These are phyloP conservation scores for Stereum hirsutum DNA, from an alignment of 1,284 basidiomycete genomes.

Conservation along the genomic window DNA sequence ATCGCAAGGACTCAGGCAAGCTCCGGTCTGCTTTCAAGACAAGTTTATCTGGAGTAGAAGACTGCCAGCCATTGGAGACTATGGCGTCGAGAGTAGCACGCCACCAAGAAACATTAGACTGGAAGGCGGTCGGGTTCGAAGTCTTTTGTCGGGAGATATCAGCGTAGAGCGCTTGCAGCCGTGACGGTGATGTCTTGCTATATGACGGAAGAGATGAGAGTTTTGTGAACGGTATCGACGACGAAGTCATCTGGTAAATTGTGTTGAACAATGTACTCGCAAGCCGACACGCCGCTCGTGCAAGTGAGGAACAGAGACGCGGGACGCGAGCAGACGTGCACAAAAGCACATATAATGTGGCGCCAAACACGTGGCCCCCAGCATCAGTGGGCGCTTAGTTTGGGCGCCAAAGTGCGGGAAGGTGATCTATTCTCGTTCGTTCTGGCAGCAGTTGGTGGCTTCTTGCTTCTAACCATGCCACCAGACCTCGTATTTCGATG, in stretches of 20 bases:
- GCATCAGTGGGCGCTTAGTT: no score
- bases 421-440: no score
- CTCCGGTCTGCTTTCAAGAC: slow-evolving; percentile 54
- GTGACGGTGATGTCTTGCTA: slow-evolving; percentile 39
- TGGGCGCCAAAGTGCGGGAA: no score
- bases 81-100: slow-evolving; percentile 55
- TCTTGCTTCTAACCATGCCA: no score
- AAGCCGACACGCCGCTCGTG: no score
- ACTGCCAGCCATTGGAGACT: slow-evolving; percentile 50
- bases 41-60: slow-evolving; percentile 39
- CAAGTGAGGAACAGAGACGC: no score
- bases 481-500: no score
- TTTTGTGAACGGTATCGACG: not conserved
- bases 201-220: slow-evolving; percentile 38
- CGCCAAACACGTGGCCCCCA: no score
- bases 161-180: slow-evolving; percentile 81
- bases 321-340: no score
- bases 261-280: no score
- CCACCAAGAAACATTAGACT: slow-evolving; percentile 87
- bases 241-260: not conserved
- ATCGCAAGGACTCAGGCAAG: slow-evolving; percentile 53
- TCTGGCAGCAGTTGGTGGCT: no score
- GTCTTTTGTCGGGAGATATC: slow-evolving; percentile 79
- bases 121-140: slow-evolving; percentile 79
- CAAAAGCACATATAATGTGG: no score